Evolutionary conservation across 192 early-diverging fungal genomes (phyloP), one percentile per base, ranked within the genome.

Genomic region (Polychytrium aggregatum): DNA sequence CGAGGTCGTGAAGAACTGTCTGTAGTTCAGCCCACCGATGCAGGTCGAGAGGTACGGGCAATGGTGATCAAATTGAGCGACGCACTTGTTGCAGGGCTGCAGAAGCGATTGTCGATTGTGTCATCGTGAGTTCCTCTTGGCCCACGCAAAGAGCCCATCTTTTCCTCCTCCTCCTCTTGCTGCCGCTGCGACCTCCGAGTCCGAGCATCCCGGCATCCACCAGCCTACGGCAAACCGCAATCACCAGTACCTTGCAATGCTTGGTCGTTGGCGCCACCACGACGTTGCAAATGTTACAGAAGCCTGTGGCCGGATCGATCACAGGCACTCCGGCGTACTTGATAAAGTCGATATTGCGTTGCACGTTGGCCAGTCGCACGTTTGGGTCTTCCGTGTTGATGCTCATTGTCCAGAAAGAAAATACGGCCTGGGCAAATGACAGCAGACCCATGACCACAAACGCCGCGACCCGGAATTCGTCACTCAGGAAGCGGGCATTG

Each of bases 41-140:
- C 67, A 71, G 5, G 64, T 64, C 24, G 49, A 59, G 20, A 74
- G 50, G 35, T 55, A 74, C 9, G 50, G 52, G 58, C 72, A 74
- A 45, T 74, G 72, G 37, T 74, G 72, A 39, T 74, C 71, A 38
- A 57, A 74, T 1, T 35, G 42, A 7, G 28, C 70, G n/a, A 74
- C 70, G 46, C 72, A 74, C 46, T 72, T 74, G 58, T 74, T 74
- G 56, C 72, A 74, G 17, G 66, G 48, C 50, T 57, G 42, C 2
- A 44, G 17, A 2, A 41, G 6, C 38, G 21, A 11, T 9, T n/a
- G 42, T 11, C 7, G 22, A 42, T 10, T 46, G 10, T 29, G 41
- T 46, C 33, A 11, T 27, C 46, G 46, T 44, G 10, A n/a, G 36
- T n/a, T 9, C 41, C 4, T 45, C 13, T 16, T 28, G 6, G 10